Conservation (phyloP, 2,329 filamentous ascomycete genomes). For the Emmonsia crescens region DNA sequence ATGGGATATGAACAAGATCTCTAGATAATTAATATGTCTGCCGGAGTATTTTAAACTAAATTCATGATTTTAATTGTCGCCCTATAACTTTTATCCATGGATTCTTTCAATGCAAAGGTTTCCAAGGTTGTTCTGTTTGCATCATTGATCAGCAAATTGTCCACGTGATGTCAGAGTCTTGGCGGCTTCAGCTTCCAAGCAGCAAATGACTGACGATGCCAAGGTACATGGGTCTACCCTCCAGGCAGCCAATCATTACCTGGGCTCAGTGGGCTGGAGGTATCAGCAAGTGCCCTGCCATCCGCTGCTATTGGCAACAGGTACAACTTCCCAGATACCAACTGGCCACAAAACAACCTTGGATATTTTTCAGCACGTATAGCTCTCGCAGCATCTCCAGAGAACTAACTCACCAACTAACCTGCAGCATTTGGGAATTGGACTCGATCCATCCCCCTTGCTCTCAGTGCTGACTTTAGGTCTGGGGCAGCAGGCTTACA, state of each 20-base stretch:
- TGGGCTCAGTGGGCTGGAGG: neutral
- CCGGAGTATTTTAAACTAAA: neutral
- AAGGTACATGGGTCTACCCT: neutral
- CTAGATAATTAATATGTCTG: neutral
- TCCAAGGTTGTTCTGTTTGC: neutral
- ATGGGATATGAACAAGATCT: neutral
- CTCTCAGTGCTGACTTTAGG: neutral
- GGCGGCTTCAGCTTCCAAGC: neutral
- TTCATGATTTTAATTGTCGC: too few species aligned
- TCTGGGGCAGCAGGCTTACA: neutral
- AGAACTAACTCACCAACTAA: neutral
- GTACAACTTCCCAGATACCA: neutral
- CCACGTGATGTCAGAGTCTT: neutral
- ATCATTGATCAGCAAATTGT: neutral
- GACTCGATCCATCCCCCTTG: neutral
- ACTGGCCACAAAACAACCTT: neutral
- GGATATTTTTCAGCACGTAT: neutral
- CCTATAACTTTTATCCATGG: too few species aligned
- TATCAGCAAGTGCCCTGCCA: neutral
- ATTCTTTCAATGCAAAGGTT: too few species aligned
- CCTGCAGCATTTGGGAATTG: neutral
- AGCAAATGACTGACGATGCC: neutral
- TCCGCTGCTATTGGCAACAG: neutral
- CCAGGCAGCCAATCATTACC: neutral
- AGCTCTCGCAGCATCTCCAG: neutral